These are phyloP conservation scores for Phlebiopsis gigantea DNA, from an alignment of 768 basidiomycete species.

Conservation along the genomic window DNA sequence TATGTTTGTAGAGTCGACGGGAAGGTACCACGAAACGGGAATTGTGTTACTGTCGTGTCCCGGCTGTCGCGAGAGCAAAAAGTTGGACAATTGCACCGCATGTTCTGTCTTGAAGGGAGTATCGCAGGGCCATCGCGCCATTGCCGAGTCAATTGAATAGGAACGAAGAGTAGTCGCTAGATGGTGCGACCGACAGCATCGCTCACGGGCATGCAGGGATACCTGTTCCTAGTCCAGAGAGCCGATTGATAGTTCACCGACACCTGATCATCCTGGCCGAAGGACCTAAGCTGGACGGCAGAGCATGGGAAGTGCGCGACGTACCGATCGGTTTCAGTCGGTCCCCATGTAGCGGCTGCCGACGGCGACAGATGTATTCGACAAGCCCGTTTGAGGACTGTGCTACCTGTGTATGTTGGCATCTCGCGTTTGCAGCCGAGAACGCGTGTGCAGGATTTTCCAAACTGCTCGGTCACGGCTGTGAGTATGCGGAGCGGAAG, in stretches of 20 bases:
- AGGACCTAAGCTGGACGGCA: not conserved
- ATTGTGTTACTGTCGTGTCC: too few relatives aligned
- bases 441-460: slow-evolving; percentile 2
- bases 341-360: not conserved
- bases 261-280: slow-evolving; percentile 2
- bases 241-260: not conserved
- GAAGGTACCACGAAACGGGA: too few relatives aligned
- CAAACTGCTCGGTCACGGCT: not conserved
- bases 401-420: not conserved
- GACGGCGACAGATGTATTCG: not conserved
- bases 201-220: not conserved
- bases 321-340: not conserved
- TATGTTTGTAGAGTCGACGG: too few relatives aligned
- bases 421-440: not conserved
- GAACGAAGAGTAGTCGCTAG: too few relatives aligned
- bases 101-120: too few relatives aligned
- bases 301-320: not conserved
- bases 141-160: too few relatives aligned
- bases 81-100: too few relatives aligned
- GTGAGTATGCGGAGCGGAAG: slow-evolving; percentile 7
- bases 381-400: not conserved
- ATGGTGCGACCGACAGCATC: too few relatives aligned
- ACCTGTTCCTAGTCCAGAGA: not conserved
- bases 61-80: too few relatives aligned
- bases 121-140: too few relatives aligned